A percentile compares a stretch with the other conserved stretches of the same genome.
phyloP scores from a whole-genome alignment of 2,329 filamentous ascomycete species.

The Cryphonectria radicalis region DNA sequence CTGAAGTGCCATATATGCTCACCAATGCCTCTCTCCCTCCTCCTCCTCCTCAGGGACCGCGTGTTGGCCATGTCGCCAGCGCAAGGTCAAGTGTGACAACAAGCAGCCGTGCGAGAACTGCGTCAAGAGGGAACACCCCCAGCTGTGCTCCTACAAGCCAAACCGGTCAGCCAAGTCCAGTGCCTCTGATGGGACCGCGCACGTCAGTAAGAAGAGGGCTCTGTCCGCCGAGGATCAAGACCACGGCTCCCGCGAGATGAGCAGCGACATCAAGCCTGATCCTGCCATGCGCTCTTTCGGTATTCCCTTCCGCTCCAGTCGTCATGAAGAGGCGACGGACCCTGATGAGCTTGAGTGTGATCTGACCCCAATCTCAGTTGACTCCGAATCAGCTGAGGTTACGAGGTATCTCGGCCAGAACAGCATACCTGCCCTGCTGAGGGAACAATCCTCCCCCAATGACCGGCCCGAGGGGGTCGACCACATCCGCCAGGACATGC shows the following conservation, averaged over 20 bases:
- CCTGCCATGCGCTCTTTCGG: slow-evolving; percentile 41
- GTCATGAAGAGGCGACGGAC: slow-evolving; percentile 9
- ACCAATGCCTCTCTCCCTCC: not conserved
- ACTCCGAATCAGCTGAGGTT: slow-evolving; percentile 57
- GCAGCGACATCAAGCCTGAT: slow-evolving; percentile 45
- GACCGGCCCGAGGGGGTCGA: slow-evolving; percentile 58
- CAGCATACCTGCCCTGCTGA: slow-evolving; percentile 67
- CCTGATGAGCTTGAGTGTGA: slow-evolving; percentile 17
- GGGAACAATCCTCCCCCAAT: slow-evolving; percentile 61
- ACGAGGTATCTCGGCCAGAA: slow-evolving; percentile 69
- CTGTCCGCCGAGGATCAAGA: slow-evolving; percentile 41
- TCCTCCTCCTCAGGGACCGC: slow-evolving; percentile 54
- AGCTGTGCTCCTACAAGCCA: slow-evolving; percentile 69
- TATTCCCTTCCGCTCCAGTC: slow-evolving; percentile 28
- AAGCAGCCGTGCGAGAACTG: slow-evolving; percentile 72
- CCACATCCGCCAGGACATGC: slow-evolving; percentile 65
- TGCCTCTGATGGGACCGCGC: slow-evolving; percentile 32
- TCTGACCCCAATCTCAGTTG: slow-evolving; percentile 43
- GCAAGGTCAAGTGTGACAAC: slow-evolving; percentile 73
- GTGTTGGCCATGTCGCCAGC: slow-evolving; percentile 70
- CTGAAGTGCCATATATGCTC: not conserved
- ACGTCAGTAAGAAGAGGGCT: slow-evolving; percentile 30
- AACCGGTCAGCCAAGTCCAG: slow-evolving; percentile 50
- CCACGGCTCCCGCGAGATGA: slow-evolving; percentile 42
- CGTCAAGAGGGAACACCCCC: slow-evolving; percentile 66